A percentile compares a stretch with the other conserved stretches of the same genome.
These are phyloP conservation scores for Picochlorum sp. DNA, from an alignment of 139 green algal genomes.

Conservation along the genomic window DNA sequence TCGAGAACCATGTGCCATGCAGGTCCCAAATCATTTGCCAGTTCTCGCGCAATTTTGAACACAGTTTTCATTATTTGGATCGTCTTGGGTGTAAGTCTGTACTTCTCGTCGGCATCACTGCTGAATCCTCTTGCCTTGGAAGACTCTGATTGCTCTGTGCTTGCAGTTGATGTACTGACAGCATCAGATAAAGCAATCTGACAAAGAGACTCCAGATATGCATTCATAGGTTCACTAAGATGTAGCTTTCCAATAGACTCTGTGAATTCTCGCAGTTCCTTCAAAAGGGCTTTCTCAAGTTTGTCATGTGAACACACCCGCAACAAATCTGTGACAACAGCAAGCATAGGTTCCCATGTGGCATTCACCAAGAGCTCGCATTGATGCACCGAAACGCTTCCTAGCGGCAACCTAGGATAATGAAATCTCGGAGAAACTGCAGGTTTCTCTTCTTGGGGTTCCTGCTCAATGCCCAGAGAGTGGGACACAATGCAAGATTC, in stretches of 20 bases:
- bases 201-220: constrained; percentile 62
- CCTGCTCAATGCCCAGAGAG: not conserved
- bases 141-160: not conserved
- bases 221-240: constrained; percentile 51
- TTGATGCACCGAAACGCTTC: not conserved
- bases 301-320: constrained; percentile 17
- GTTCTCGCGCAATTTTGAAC: constrained; percentile 67
- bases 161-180: not conserved
- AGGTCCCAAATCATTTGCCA: constrained; percentile 40
- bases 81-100: constrained; percentile 61
- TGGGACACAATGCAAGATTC: not conserved
- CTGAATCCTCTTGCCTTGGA: not conserved
- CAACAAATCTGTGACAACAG: constrained; percentile 35
- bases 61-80: constrained; percentile 68
- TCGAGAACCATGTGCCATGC: constrained; percentile 55
- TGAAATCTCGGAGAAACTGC: not conserved
- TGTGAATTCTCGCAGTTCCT: constrained; percentile 39
- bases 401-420: not conserved
- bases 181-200: constrained; percentile 42
- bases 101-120: not conserved
- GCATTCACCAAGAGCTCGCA: not conserved
- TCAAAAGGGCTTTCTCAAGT: constrained; percentile 32
- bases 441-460: not conserved
- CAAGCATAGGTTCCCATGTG: constrained; percentile 38
- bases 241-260: constrained; percentile 41